Evolutionary conservation across 495 filamentous ascomycete genomes (phyloP).

Genomic region (Penicillium psychrofluorescens): DNA sequence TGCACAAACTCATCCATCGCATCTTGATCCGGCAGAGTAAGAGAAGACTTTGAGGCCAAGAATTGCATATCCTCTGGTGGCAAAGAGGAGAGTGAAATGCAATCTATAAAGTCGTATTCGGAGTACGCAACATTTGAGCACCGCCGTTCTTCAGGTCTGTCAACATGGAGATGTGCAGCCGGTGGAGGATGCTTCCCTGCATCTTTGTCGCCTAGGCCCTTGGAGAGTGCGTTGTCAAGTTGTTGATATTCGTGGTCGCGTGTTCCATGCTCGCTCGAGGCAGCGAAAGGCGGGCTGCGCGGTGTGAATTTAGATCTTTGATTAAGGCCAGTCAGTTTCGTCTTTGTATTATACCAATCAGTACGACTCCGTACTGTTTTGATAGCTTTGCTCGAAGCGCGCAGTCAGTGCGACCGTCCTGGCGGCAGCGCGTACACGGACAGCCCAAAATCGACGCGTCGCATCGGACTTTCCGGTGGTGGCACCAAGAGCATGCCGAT

Average conservation of each 20-base stretch:
- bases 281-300: no score
- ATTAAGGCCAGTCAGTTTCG: no score
- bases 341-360: neutral
- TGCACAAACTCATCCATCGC: conserved; percentile 37
- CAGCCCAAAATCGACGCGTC: conserved; percentile 40
- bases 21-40: conserved; percentile 29
- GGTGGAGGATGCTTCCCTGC: no score
- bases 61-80: conserved; percentile 37
- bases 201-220: no score
- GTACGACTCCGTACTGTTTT: conserved; percentile 25
- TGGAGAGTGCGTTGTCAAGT: no score
- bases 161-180: no score
- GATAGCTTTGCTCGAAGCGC: conserved; percentile 18
- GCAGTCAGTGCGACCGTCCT: conserved; percentile 35
- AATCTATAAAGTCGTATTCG: conserved; percentile 31
- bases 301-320: no score
- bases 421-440: conserved; percentile 44
- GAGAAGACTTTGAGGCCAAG: conserved; percentile 34
- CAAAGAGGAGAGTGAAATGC: conserved; percentile 24
- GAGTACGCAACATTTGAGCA: neutral
- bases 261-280: no score
- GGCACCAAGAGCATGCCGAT: conserved; percentile 41
- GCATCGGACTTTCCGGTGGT: conserved; percentile 45
- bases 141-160: no score
- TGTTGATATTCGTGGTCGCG: no score